phyloP scores from a whole-genome alignment of 164 flowering plant genomes.

The Amborella trichopoda region DNA sequence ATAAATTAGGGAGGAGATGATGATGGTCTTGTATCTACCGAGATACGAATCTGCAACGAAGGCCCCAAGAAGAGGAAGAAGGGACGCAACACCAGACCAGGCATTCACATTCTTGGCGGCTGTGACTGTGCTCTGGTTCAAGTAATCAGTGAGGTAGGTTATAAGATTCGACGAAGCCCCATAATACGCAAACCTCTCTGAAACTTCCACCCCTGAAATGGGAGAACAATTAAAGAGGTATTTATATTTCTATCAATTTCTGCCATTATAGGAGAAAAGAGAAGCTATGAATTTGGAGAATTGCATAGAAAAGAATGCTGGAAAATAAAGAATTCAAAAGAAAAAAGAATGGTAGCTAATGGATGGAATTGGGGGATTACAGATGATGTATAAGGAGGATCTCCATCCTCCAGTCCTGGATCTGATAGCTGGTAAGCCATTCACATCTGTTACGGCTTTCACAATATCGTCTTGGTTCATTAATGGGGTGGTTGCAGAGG shows the following conservation, averaged over 20 bases:
- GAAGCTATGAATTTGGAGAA: too few species aligned
- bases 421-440: conserved; percentile 13
- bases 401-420: conserved; percentile 27
- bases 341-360: too few species aligned
- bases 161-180: conserved; percentile 1
- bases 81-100: not conserved
- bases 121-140: not conserved
- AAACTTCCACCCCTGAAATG: not conserved
- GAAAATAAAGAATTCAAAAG: too few species aligned
- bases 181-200: conserved; percentile 2
- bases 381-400: conserved; percentile 24
- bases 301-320: too few species aligned
- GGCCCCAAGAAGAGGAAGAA: conserved; percentile 5
- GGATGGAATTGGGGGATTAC: too few species aligned
- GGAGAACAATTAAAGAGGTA: too few species aligned
- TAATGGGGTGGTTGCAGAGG: too few species aligned
- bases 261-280: too few species aligned
- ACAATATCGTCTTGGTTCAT: too few species aligned
- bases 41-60: conserved; percentile 2
- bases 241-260: too few species aligned
- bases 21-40: conserved; percentile 2
- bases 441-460: too few species aligned
- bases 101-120: conserved; percentile 4
- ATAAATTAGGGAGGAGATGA: not conserved
- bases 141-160: not conserved